phyloP scores from a whole-genome alignment of 2,329 filamentous ascomycete species.

The Zymoseptoria ardabiliae region DNA sequence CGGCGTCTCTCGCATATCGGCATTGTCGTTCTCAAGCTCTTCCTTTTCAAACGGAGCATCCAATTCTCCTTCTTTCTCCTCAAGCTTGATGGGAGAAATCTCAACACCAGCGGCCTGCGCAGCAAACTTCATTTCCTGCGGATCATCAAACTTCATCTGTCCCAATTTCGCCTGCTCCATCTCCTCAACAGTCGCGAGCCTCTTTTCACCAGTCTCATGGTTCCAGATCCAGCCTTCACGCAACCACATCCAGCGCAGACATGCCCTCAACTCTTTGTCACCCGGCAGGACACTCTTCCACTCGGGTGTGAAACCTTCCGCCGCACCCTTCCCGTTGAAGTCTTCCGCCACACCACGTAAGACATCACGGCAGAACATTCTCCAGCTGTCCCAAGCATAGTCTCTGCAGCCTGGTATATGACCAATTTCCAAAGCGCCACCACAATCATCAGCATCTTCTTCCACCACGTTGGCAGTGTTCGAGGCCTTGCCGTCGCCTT shows the following conservation, averaged over 20 bases:
- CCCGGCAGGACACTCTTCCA: conserved; percentile 79
- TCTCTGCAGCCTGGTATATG: conserved; percentile 70
- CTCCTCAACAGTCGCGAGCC: conserved; percentile 47
- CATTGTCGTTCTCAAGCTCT: background rate
- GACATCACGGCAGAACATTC: conserved; percentile 83
- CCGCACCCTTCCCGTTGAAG: conserved; percentile 54
- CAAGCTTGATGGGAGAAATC: conserved; percentile 5
- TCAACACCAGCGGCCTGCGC: conserved; percentile 15
- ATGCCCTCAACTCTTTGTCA: conserved; percentile 86
- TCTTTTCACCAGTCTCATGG: conserved; percentile 58
- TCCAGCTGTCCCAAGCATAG: conserved; percentile 84
- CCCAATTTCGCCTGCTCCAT: conserved; percentile 51
- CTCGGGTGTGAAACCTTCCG: conserved; percentile 62
- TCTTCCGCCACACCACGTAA: conserved; percentile 58
- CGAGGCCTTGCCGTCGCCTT: conserved; percentile 44
- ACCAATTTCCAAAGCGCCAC: conserved; percentile 70
- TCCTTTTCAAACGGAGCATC: background rate
- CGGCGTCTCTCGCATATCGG: background rate
- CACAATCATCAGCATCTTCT: conserved; percentile 39
- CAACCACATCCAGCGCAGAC: conserved; percentile 86
- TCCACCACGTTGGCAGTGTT: conserved; percentile 37
- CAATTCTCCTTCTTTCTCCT: background rate
- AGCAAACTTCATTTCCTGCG: conserved; percentile 22
- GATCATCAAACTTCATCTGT: conserved; percentile 40
- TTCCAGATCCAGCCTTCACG: conserved; percentile 80